These are phyloP conservation scores for Przewalskia tangutica DNA, from an alignment of 257 asterid species.

Conservation along the genomic window DNA sequence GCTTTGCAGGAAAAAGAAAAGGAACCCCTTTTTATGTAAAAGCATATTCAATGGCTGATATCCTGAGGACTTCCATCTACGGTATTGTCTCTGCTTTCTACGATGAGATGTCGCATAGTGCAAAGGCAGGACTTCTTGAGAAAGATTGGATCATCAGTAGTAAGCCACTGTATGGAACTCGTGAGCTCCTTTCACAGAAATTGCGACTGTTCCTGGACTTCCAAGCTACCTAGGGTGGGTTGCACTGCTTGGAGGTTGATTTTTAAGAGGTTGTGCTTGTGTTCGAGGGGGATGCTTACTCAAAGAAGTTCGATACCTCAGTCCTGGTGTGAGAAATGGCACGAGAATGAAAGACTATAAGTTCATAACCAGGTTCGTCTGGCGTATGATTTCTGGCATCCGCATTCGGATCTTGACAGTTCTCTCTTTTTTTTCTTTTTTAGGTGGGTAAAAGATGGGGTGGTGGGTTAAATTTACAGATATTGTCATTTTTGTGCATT, in stretches of 20 bases:
- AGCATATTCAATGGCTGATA: conserved; percentile 82
- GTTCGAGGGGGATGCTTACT: not conserved
- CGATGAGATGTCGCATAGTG: conserved; percentile 58
- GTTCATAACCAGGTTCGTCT: not conserved
- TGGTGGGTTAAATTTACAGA: not conserved
- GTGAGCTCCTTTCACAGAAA: conserved; percentile 74
- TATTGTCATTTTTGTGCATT: not conserved
- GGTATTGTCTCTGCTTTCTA: conserved; percentile 61
- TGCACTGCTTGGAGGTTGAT: not conserved
- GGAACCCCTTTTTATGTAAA: conserved; percentile 61
- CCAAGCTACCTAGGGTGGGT: conserved; percentile 36
- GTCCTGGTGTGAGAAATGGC: not conserved
- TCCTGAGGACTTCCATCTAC: conserved; percentile 66
- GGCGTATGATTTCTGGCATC: not conserved
- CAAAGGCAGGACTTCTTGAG: conserved; percentile 63
- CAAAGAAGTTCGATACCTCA: not conserved
- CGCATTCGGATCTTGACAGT: not conserved
- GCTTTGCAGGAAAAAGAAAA: conserved; percentile 49
- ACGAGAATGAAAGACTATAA: not conserved
- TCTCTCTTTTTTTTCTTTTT: not conserved
- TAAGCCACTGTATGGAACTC: conserved; percentile 67
- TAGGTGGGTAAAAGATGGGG: not conserved
- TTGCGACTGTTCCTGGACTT: conserved; percentile 65
- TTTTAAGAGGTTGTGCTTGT: not conserved
- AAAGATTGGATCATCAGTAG: conserved; percentile 68